Evolutionary conservation across 768 basidiomycete species (phyloP), one percentile per base, ranked within the genome.

Genomic region (Calvatia gigantea): DNA sequence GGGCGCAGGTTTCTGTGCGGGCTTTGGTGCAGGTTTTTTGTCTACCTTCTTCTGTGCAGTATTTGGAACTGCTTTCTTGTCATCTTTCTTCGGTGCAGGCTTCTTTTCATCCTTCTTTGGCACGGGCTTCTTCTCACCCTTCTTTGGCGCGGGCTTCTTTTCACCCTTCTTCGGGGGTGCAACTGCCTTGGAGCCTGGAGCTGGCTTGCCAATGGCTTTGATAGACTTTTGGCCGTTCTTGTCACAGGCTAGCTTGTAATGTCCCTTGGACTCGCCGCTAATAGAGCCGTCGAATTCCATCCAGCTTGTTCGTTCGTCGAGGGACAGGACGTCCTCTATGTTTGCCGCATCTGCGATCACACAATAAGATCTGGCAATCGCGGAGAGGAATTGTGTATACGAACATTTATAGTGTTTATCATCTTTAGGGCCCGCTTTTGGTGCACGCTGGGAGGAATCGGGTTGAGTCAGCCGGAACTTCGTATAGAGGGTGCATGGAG

Each of bases 1-100:
- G 12, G 43, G 43, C 4, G 11, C 19, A 28, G 62, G 71, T 74
- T 21, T 69, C 54, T 57, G n/a, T 19, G 28, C 35, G 37, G 31
- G 31, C 31, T 50, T 50, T 3, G 48, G 31, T 15, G 48, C 33
- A 12, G 48, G 14, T 33, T 47, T 47, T 9, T 19, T 28, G 15
- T 29, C 6, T 39, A 37, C 19, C 43, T 50, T 1, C 23, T 41
- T 6, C 19, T 38, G 9, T 47, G 11, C 28, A 19, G 21, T 17
- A 17, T 37, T 39, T 17, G 50, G 50, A 6, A 17, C 39, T 7
- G 39, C 9, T 41, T 41, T 41, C 17, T 41, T 41, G 39, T n/a
- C 39, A 12, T 41, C 23, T n/a, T n/a, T n/a, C n/a, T 37, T 39
- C 33, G 50, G 50, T 6, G 39, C 39, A 12, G 39, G 39, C 17